A percentile compares a stretch with the other conserved stretches of the same genome.
phyloP scores from a whole-genome alignment of 2,329 filamentous ascomycete species.

The Paecilomyces niveus region DNA sequence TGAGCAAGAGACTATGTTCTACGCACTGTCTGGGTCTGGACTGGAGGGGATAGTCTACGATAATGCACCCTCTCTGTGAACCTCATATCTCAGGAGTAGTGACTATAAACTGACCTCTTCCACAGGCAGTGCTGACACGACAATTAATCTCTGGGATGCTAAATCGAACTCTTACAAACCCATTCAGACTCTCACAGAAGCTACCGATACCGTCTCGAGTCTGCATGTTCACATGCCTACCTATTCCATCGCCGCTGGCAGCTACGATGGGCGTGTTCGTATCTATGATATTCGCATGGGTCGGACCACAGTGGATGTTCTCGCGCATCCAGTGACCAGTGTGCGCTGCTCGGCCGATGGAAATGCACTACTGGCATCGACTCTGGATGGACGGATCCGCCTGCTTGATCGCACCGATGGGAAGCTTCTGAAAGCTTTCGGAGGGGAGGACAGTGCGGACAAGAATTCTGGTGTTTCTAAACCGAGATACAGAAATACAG shows the following conservation, averaged over 20 bases:
- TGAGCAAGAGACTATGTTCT: neutral
- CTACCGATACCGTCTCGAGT: constrained; percentile 34
- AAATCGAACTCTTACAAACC: constrained; percentile 35
- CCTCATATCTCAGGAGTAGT: neutral
- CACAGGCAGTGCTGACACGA: constrained; percentile 38
- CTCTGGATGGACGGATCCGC: constrained; percentile 67
- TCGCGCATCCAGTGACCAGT: constrained; percentile 65
- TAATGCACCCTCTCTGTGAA: neutral
- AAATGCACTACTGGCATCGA: constrained; percentile 65
- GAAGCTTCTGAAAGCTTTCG: constrained; percentile 65
- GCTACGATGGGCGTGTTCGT: constrained; percentile 76
- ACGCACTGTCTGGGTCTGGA: neutral
- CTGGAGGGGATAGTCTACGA: neutral
- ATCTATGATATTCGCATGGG: constrained; percentile 79
- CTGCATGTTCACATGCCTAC: constrained; percentile 32
- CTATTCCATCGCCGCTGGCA: constrained; percentile 59
- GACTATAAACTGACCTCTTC: constrained; percentile 2
- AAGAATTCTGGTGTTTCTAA: constrained; percentile 14
- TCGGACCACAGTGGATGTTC: constrained; percentile 60
- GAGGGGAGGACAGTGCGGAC: constrained; percentile 42
- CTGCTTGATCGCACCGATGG: constrained; percentile 76
- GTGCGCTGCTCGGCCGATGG: constrained; percentile 64
- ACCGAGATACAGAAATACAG: constrained; percentile 52
- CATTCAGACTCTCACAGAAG: constrained; percentile 36
- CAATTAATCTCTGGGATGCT: constrained; percentile 36